A percentile compares a stretch with the other conserved stretches of the same genome.
phyloP scores from a whole-genome alignment of 179 eudicot species.

The Patellifolia procumbens region DNA sequence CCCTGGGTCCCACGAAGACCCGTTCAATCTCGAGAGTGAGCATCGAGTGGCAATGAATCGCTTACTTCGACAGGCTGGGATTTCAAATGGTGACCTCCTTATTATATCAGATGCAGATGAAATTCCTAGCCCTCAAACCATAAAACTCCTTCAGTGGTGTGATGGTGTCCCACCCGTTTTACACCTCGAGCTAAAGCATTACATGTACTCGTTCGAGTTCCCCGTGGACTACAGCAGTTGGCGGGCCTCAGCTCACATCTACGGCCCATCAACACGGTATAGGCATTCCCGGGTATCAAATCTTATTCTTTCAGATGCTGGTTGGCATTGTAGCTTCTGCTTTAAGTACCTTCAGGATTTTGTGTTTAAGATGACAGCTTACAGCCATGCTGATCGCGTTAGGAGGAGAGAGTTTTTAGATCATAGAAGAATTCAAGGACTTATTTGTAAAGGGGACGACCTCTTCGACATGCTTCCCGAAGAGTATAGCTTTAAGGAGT shows the following conservation, averaged over 20 bases:
- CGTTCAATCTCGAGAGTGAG: conserved; percentile 53
- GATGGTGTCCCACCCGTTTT: conserved; percentile 60
- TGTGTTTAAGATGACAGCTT: conserved; percentile 84
- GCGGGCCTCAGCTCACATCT: conserved; percentile 71
- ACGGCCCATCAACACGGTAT: conserved; percentile 45
- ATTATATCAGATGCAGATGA: conserved; percentile 86
- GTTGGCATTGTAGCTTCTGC: conserved; percentile 96
- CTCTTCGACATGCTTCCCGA: conserved; percentile 92
- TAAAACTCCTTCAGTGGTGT: conserved; percentile 79
- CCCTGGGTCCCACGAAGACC: conserved; percentile 41
- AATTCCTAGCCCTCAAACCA: conserved; percentile 76
- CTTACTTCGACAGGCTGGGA: conserved; percentile 57
- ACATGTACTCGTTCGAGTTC: conserved; percentile 88
- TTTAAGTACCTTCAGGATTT: conserved; percentile 60
- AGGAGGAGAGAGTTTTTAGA: conserved; percentile 53
- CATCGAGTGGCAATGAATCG: conserved; percentile 65
- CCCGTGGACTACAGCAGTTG: conserved; percentile 85
- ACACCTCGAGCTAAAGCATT: conserved; percentile 73
- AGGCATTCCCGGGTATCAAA: conserved; percentile 64
- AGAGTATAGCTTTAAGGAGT: conserved; percentile 68
- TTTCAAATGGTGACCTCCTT: conserved; percentile 59
- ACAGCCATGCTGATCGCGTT: conserved; percentile 90
- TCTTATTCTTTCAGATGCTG: conserved; percentile 69
- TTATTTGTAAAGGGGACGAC: conserved; percentile 68
- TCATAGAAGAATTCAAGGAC: conserved; percentile 55